Conservation (phyloP, 345 rosid genomes). For the Populus tremula region DNA sequence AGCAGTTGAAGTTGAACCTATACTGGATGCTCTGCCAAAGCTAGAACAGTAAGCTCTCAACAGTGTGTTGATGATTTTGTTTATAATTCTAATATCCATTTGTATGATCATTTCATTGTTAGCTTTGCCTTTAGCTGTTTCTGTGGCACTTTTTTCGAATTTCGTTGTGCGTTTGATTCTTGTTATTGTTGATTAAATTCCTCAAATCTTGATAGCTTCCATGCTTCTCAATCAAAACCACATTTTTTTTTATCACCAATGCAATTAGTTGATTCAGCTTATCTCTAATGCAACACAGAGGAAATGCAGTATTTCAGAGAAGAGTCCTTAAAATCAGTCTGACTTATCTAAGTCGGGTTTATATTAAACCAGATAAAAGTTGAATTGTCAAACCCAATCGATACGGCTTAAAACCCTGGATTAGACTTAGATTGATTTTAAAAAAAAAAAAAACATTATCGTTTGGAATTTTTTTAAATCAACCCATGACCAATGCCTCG, state of each 20-base stretch:
- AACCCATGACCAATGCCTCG: no score
- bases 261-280: background rate
- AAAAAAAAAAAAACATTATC: no score
- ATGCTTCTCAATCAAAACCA: background rate
- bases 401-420: no score
- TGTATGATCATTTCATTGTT: background rate
- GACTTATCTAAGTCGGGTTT: no score
- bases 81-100: background rate
- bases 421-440: no score
- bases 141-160: background rate
- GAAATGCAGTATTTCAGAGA: background rate
- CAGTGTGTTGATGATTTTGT: constrained; percentile 4
- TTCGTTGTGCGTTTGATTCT: background rate
- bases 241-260: background rate
- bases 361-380: no score
- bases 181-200: background rate
- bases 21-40: constrained; percentile 86
- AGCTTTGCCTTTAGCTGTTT: background rate
- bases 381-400: no score
- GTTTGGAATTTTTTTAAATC: no score
- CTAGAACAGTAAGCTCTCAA: constrained; percentile 70
- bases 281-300: background rate
- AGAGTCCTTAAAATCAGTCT: no score
- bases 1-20: constrained; percentile 85
- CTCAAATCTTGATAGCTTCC: background rate